phyloP scores from a whole-genome alignment of 495 filamentous ascomycete genomes.

The Parachaetomium inaequale region DNA sequence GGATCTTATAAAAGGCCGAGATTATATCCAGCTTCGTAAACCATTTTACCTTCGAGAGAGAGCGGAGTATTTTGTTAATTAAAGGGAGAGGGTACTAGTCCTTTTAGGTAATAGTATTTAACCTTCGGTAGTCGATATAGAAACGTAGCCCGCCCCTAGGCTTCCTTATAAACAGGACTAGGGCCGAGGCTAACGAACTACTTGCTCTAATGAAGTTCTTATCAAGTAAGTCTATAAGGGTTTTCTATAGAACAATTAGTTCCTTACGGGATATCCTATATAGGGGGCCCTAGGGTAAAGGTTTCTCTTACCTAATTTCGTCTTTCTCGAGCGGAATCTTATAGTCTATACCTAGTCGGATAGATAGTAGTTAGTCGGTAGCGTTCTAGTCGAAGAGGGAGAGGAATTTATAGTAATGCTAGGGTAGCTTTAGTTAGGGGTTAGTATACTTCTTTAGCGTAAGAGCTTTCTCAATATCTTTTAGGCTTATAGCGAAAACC shows the following conservation, averaged over 20 bases:
- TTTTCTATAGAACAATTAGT: conserved; percentile 20
- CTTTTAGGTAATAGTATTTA: conserved; percentile 44
- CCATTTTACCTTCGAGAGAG: conserved; percentile 28
- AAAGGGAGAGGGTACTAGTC: conserved; percentile 46
- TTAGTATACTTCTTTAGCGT: background rate
- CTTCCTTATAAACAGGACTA: conserved; percentile 40
- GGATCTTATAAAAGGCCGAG: conserved; percentile 19
- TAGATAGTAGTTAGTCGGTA: background rate
- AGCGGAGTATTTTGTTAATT: conserved; percentile 41
- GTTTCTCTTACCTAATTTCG: background rate
- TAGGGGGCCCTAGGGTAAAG: background rate
- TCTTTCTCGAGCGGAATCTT: background rate
- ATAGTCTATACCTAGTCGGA: background rate
- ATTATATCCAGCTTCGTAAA: conserved; percentile 46
- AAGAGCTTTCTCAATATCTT: background rate
- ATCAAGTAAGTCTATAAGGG: conserved; percentile 4
- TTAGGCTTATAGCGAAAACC: background rate
- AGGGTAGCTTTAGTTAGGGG: background rate
- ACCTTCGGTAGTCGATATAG: conserved; percentile 44
- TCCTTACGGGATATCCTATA: conserved; percentile 31
- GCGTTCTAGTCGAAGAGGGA: background rate
- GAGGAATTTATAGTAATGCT: background rate
- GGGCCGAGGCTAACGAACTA: conserved; percentile 19
- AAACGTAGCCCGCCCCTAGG: conserved; percentile 34
- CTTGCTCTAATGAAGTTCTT: conserved; percentile 16